Base-by-base conservation (phyloP, 768 basidiomycete genomes). In the Macrolepiota fuliginosa region DNA sequence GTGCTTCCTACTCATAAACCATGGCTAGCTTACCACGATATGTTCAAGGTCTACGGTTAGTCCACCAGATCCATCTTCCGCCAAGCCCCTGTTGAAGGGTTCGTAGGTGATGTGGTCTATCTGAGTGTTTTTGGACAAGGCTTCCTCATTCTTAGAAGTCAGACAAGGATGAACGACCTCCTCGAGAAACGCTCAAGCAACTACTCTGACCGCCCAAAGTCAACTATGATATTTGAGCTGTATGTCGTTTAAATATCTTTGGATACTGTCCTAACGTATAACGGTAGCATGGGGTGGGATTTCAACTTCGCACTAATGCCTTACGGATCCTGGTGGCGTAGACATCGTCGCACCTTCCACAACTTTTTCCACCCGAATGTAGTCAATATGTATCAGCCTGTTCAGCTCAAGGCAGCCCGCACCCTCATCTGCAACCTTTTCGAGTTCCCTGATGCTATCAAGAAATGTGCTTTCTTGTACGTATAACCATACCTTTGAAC, bases 341-440 rank as follows among this genome's bases (percentile, higher is more conserved):
- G 56, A 35, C 67, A 72, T 47, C 67, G 74, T 2, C 63, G 63
- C 17, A 60, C 69, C 52, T 63, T 72, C n/a, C 70, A 72, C n/a
- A 49, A 72, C 17, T 60, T 67, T 56, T 61, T 75, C 13, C 70
- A 66, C 36, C 53, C 47, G 10, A 63, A 67, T n/a, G 63, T 63
- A 9, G 22, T 50, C 13, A 22, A 15, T 6, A 32, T 54, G 7
- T 67, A 68, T 40, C 55, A 61, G 40, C 70, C 67, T 9, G 61
- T 68, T 4, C 67, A 69, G 45, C 36, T 47, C 6, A 29, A 64
- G 17, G 68, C 77, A 64, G 72, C 71, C 0, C 67, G 65, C 4
- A 56, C 69, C 24, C 69, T 80, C 36, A 65, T 76, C 17, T 54
- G 65, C 11, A 71, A 71, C 13, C 40, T 81, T 4, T 56, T 73